phyloP scores from a whole-genome alignment of 306 rosid species.

The Leucaena leucocephala region DNA sequence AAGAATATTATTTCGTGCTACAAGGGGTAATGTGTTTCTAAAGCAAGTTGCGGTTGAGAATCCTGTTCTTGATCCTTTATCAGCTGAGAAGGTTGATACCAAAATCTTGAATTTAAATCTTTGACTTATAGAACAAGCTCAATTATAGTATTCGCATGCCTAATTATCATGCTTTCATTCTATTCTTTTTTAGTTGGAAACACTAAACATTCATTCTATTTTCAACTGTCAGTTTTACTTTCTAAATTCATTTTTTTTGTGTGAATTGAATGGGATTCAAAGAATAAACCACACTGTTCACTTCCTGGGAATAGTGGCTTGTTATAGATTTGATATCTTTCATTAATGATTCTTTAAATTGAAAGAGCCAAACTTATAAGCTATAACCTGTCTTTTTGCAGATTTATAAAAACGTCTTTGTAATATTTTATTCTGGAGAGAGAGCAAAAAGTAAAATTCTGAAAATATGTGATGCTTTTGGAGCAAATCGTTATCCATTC shows the following conservation, averaged over 20 bases:
- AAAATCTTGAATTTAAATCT: slow-evolving; percentile 27
- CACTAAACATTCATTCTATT: slow-evolving; percentile 5
- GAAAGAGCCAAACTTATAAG: slow-evolving; percentile 16
- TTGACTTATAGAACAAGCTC: slow-evolving; percentile 22
- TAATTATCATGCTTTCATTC: slow-evolving; percentile 2
- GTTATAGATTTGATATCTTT: background rate
- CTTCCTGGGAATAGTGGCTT: background rate
- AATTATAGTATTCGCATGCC: slow-evolving; percentile 10
- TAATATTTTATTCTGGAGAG: slow-evolving; percentile 83
- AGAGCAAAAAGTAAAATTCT: slow-evolving; percentile 72
- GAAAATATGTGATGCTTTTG: slow-evolving; percentile 86
- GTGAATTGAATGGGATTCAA: background rate
- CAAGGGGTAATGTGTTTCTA: slow-evolving; percentile 83
- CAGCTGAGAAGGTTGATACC: slow-evolving; percentile 76
- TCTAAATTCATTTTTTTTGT: slow-evolving; percentile 9
- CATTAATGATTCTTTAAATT: background rate
- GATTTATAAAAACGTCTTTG: slow-evolving; percentile 86
- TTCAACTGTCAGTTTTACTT: slow-evolving; percentile 2
- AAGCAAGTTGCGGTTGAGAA: slow-evolving; percentile 67
- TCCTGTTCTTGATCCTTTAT: slow-evolving; percentile 71
- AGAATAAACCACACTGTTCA: background rate
- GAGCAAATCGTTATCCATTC: slow-evolving; percentile 87
- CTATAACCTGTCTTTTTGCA: slow-evolving; percentile 39
- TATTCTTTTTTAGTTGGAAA: slow-evolving; percentile 13
- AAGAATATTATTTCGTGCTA: slow-evolving; percentile 77